A percentile compares a stretch with the other conserved stretches of the same genome.
Evolutionary conservation across 345 rosid species (phyloP).

Genomic region (Linum usitatissimum): DNA sequence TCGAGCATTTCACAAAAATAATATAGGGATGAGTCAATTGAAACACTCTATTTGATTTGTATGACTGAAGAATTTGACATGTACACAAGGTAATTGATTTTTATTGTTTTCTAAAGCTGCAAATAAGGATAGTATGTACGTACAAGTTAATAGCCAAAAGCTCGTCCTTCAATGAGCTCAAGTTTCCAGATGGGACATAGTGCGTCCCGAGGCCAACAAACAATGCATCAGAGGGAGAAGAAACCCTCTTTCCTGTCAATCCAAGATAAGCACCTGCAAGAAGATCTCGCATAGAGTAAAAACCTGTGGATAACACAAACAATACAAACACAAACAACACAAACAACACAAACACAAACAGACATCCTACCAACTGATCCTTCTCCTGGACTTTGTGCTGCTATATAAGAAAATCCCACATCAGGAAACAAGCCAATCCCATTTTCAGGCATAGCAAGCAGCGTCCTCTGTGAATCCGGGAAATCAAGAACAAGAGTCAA

Average conservation of each 20-base stretch:
- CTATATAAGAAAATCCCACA: slow-evolving; percentile 86
- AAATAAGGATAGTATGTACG: slow-evolving; percentile 8
- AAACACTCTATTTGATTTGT: too few relatives aligned
- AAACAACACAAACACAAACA: background rate
- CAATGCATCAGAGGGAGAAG: slow-evolving; percentile 78
- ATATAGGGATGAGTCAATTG: too few relatives aligned
- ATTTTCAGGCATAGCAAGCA: slow-evolving; percentile 97
- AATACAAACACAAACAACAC: background rate
- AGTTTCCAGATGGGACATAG: slow-evolving; percentile 62
- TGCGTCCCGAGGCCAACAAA: slow-evolving; percentile 78
- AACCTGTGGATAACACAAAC: background rate
- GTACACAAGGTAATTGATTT: too few relatives aligned
- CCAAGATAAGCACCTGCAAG: slow-evolving; percentile 82
- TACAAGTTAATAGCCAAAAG: slow-evolving; percentile 59
- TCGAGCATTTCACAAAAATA: background rate
- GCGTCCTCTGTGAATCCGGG: slow-evolving; percentile 36
- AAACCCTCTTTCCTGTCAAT: slow-evolving; percentile 77
- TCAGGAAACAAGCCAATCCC: slow-evolving; percentile 96
- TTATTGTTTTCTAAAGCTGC: too few relatives aligned
- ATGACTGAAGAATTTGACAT: too few relatives aligned
- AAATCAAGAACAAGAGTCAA: slow-evolving; percentile 11
- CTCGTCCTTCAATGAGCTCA: slow-evolving; percentile 57
- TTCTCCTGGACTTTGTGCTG: slow-evolving; percentile 84
- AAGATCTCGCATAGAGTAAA: background rate
- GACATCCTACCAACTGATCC: slow-evolving; percentile 70